phyloP scores from a whole-genome alignment of 2,329 filamentous ascomycete species.

The Hypocreales sp. region DNA sequence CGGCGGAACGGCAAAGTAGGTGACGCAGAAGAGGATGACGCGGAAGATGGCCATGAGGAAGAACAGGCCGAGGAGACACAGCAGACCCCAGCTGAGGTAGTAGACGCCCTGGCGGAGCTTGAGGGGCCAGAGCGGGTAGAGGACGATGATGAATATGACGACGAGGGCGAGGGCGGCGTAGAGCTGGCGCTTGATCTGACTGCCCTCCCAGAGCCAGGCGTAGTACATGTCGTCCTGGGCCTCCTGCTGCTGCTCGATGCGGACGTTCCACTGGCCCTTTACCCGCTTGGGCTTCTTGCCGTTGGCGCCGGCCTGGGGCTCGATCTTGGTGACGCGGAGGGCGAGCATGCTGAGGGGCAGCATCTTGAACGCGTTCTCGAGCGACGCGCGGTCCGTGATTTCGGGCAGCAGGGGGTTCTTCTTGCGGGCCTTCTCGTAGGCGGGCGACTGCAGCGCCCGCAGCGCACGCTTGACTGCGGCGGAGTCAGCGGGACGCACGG shows the following conservation, averaged over 20 bases:
- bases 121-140: constrained; percentile 94
- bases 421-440: constrained; percentile 75
- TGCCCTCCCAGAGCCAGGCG: constrained; percentile 89
- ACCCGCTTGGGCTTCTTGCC: constrained; percentile 70
- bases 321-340: constrained; percentile 68
- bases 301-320: constrained; percentile 45
- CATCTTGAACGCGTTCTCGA: constrained; percentile 89
- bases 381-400: constrained; percentile 73
- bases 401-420: constrained; percentile 83
- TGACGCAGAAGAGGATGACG: constrained; percentile 84
- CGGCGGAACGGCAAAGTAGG: constrained; percentile 69
- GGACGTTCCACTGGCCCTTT: constrained; percentile 93
- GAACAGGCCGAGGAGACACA: constrained; percentile 81
- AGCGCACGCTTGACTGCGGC: constrained; percentile 85
- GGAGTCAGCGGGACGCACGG: background rate
- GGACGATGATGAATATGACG: constrained; percentile 72
- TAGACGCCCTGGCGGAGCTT: constrained; percentile 86
- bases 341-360: constrained; percentile 90
- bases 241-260: constrained; percentile 92
- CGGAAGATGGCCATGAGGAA: constrained; percentile 97
- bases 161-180: constrained; percentile 75
- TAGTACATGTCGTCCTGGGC: constrained; percentile 80
- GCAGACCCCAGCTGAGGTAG: constrained; percentile 90
- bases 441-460: constrained; percentile 73
- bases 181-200: constrained; percentile 84